Conservation (phyloP, 1,284 basidiomycete genomes). For the Cutaneotrichosporon sp. region DNA sequence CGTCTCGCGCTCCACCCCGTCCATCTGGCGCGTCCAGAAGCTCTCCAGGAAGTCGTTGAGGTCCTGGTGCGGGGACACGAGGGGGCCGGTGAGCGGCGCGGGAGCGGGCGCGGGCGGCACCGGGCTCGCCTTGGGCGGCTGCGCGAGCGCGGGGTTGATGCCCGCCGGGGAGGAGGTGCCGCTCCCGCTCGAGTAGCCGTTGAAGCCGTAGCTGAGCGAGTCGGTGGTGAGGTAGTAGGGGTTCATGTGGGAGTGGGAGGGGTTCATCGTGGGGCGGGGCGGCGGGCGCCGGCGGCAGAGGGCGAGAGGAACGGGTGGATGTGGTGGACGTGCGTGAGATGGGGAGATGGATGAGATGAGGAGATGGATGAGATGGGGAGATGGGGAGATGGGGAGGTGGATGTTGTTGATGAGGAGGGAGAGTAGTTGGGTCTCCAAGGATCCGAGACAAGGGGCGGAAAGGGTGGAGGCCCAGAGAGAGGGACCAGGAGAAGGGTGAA, state of each 20-base stretch:
- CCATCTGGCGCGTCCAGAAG: slow-evolving; percentile 54
- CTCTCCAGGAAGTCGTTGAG: slow-evolving; percentile 48
- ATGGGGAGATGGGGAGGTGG: neutral
- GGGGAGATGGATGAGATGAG: slow-evolving; percentile 11
- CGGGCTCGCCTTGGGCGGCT: neutral
- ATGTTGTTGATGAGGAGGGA: neutral
- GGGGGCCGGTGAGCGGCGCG: slow-evolving; percentile 27
- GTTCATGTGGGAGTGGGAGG: slow-evolving; percentile 18
- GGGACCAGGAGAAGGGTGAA: too few relatives aligned
- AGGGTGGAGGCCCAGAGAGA: neutral
- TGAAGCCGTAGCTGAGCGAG: slow-evolving; percentile 18
- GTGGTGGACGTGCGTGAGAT: too few relatives aligned
- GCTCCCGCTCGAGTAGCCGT: slow-evolving; percentile 18
- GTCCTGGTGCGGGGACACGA: slow-evolving; percentile 48
- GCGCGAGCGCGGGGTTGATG: slow-evolving; percentile 8
- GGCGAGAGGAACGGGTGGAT: too few relatives aligned
- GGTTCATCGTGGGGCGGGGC: neutral
- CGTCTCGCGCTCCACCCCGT: slow-evolving; percentile 47
- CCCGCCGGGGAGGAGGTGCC: slow-evolving; percentile 73
- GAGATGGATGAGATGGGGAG: neutral
- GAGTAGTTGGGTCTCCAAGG: too few relatives aligned
- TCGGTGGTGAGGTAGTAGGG: slow-evolving; percentile 26
- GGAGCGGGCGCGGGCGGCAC: neutral
- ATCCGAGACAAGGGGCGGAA: too few relatives aligned
- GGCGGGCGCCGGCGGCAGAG: too few relatives aligned